phyloP scores from a whole-genome alignment of 2,329 filamentous ascomycete genomes.

The Alternaria hordeiaustralica region DNA sequence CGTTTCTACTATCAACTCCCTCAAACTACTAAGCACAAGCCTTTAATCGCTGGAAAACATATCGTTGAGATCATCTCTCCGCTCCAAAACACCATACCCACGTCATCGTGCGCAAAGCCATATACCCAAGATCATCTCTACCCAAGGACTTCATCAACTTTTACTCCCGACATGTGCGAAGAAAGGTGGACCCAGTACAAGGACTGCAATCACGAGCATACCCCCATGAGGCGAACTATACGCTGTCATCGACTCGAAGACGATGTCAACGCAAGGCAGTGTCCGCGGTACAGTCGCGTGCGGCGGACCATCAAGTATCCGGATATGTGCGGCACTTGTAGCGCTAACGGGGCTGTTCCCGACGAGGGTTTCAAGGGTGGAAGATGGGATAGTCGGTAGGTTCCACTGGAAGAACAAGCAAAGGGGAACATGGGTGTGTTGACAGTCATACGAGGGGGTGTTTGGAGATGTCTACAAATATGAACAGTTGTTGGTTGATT shows the following conservation, averaged over 20 bases:
- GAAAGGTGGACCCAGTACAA: constrained; percentile 1
- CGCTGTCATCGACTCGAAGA: background rate
- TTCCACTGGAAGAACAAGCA: background rate
- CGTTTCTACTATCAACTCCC: background rate
- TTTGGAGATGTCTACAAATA: background rate
- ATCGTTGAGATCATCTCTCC: background rate
- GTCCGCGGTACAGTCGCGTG: background rate
- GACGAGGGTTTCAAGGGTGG: constrained; percentile 5
- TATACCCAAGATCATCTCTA: background rate
- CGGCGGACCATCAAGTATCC: background rate
- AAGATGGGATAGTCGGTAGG: background rate
- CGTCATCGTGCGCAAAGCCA: background rate
- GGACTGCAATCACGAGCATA: constrained; percentile 5
- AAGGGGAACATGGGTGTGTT: no score
- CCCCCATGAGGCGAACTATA: background rate
- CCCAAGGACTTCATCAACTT: background rate
- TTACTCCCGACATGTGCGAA: background rate
- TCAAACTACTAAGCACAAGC: background rate
- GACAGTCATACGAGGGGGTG: background rate
- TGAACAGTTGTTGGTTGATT: background rate
- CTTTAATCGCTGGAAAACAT: background rate
- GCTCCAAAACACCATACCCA: background rate
- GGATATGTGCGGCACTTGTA: background rate
- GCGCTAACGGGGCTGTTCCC: background rate
- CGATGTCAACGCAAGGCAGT: background rate